Percentiles rank a stretch among this genome's conserved stretches.
These are phyloP conservation scores for Pichia manshurica DNA, from an alignment of 805 yeast species.

Conservation along the genomic window DNA sequence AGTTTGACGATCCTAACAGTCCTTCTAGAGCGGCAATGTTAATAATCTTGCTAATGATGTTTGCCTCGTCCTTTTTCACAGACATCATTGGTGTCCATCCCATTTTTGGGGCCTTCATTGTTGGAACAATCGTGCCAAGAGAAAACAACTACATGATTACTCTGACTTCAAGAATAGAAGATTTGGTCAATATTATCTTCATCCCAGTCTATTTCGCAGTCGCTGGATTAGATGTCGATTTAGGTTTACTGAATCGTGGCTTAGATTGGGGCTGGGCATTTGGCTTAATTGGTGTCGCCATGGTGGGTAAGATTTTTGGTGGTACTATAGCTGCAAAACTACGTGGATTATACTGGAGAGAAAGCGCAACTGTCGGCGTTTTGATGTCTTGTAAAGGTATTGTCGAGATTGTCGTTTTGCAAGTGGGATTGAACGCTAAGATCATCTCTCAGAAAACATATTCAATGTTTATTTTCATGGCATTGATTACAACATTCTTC, in stretches of 20 bases:
- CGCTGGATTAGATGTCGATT: slow-evolving; percentile 67
- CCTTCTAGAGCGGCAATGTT: slow-evolving; percentile 60
- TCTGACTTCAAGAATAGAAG: slow-evolving; percentile 71
- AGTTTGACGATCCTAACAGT: slow-evolving; percentile 45
- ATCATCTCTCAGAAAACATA: slow-evolving; percentile 60
- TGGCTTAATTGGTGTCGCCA: slow-evolving; percentile 62
- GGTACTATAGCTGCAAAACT: slow-evolving; percentile 60
- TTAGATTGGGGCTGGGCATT: slow-evolving; percentile 74
- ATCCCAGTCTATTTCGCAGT: slow-evolving; percentile 77
- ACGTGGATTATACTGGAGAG: slow-evolving; percentile 64
- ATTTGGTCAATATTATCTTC: slow-evolving; percentile 62
- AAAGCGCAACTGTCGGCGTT: slow-evolving; percentile 69
- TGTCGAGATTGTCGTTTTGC: slow-evolving; percentile 75
- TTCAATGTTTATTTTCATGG: slow-evolving; percentile 82
- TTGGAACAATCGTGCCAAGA: slow-evolving; percentile 71
- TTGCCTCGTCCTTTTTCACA: slow-evolving; percentile 69
- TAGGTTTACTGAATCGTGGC: slow-evolving; percentile 58
- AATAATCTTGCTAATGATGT: slow-evolving; percentile 48
- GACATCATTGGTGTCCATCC: slow-evolving; percentile 85
- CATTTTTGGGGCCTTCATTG: slow-evolving; percentile 78
- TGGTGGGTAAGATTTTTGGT: slow-evolving; percentile 61
- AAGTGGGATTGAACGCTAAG: slow-evolving; percentile 65
- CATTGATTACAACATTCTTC: slow-evolving; percentile 67
- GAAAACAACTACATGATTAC: slow-evolving; percentile 67
- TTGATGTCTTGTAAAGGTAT: slow-evolving; percentile 88